These are phyloP conservation scores for Crucibulum laeve DNA, from an alignment of 768 basidiomycete species.

Conservation along the genomic window DNA sequence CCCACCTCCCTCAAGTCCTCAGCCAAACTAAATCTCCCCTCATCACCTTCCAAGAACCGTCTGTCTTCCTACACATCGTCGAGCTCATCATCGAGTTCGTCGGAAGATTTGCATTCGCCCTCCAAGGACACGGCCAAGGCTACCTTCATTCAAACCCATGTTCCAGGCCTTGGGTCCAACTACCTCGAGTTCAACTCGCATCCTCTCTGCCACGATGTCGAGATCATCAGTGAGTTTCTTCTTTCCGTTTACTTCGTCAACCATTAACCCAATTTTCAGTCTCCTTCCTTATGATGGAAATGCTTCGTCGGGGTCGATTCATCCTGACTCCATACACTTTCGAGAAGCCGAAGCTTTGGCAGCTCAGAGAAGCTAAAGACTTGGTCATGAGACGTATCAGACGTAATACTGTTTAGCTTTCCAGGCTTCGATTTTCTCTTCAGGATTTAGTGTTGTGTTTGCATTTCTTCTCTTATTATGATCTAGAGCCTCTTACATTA, in stretches of 20 bases:
- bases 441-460: not conserved
- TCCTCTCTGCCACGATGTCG: constrained; percentile 41
- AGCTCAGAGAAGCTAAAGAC: constrained; percentile 34
- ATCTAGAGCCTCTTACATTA: too few species aligned
- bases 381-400: constrained; percentile 31
- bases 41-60: constrained; percentile 5
- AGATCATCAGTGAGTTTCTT: constrained; percentile 44
- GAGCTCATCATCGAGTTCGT: not conserved
- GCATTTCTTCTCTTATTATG: not conserved
- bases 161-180: constrained; percentile 50
- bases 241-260: constrained; percentile 2
- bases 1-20: constrained; percentile 22
- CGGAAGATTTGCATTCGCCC: not conserved
- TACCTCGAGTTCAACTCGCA: constrained; percentile 55
- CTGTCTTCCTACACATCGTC: not conserved
- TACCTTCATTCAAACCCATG: constrained; percentile 42
- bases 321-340: constrained; percentile 42
- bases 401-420: constrained; percentile 29
- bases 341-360: constrained; percentile 46
- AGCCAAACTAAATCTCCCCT: constrained; percentile 12
- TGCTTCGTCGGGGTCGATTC: constrained; percentile 57
- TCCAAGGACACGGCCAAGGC: constrained; percentile 14
- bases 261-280: constrained; percentile 27
- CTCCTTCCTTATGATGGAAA: constrained; percentile 63
- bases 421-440: too few species aligned